Percentiles rank a stretch among this genome's conserved stretches.
These are phyloP conservation scores for Kodamaea nitidulidarum DNA, from an alignment of 805 yeast genomes.

Conservation along the genomic window DNA sequence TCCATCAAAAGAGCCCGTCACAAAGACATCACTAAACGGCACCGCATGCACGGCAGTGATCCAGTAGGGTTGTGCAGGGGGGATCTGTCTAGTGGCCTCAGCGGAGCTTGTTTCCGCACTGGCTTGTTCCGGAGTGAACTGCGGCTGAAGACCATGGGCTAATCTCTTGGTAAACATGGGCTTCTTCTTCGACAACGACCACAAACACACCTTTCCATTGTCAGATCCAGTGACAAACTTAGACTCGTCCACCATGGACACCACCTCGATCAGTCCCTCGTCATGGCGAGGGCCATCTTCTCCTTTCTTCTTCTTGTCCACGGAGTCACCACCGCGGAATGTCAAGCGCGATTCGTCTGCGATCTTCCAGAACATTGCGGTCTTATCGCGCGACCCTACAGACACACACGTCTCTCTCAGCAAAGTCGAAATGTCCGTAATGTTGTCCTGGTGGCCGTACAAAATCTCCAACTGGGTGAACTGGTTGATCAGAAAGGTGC, in stretches of 20 bases:
- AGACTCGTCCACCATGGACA: constrained; percentile 86
- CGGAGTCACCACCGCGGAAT: constrained; percentile 81
- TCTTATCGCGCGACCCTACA: constrained; percentile 91
- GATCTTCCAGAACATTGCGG: constrained; percentile 95
- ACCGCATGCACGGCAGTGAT: constrained; percentile 77
- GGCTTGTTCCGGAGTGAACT: constrained; percentile 35
- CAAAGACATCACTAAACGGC: constrained; percentile 79
- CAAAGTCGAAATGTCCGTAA: constrained; percentile 76
- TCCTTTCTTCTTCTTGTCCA: constrained; percentile 38
- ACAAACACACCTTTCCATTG: constrained; percentile 83
- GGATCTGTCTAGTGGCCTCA: constrained; percentile 47
- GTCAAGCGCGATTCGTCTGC: constrained; percentile 92
- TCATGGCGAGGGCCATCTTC: constrained; percentile 37
- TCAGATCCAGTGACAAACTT: constrained; percentile 95
- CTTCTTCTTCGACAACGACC: constrained; percentile 90
- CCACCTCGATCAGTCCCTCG: constrained; percentile 90
- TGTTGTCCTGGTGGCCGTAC: constrained; percentile 93
- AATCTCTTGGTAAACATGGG: constrained; percentile 65
- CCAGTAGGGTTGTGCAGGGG: constrained; percentile 76
- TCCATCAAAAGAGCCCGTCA: constrained; percentile 90
- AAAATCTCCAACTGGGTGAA: constrained; percentile 84
- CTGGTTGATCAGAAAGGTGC: constrained; percentile 83
- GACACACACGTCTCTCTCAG: constrained; percentile 89
- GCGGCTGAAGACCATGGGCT: constrained; percentile 72
- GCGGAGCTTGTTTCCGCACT: constrained; percentile 56